Evolutionary conservation across 306 rosid genomes (phyloP).

Genomic region (Arachis stenosperma): DNA sequence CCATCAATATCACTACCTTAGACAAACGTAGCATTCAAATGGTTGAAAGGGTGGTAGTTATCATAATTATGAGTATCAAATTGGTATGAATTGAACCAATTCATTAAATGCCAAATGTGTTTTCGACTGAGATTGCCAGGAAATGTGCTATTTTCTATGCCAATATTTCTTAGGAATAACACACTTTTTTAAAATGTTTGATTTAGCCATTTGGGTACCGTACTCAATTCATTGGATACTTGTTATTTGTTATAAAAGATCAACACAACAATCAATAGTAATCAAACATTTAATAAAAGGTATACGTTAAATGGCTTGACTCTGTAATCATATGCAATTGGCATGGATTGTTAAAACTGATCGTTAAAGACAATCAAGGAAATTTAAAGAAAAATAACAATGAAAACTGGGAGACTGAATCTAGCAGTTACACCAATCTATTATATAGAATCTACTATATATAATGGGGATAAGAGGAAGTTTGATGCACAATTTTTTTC

Average conservation of each 20-base stretch:
- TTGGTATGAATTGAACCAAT: slow-evolving; percentile 6
- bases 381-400: no score
- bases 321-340: slow-evolving; percentile 9
- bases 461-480: no score
- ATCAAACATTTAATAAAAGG: background rate
- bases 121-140: background rate
- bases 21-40: slow-evolving; percentile 7
- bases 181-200: slow-evolving; percentile 21
- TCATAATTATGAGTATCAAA: slow-evolving; percentile 2
- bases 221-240: slow-evolving; percentile 9
- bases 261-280: slow-evolving; percentile 5
- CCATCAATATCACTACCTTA: background rate
- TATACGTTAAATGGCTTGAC: background rate
- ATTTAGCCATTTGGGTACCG: background rate
- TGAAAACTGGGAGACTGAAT: background rate
- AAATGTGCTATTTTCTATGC: slow-evolving; percentile 24
- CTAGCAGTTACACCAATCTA: background rate
- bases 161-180: slow-evolving; percentile 21
- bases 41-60: background rate
- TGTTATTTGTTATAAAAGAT: slow-evolving; percentile 5
- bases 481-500: no score
- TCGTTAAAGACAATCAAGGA: background rate
- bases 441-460: no score
- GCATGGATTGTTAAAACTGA: slow-evolving; percentile 20
- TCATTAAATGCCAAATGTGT: slow-evolving; percentile 18